Evolutionary conservation across 1,139 yeast species (phyloP), one percentile per base, ranked within the genome.

Genomic region (Nakaseomyces bracarensis): DNA sequence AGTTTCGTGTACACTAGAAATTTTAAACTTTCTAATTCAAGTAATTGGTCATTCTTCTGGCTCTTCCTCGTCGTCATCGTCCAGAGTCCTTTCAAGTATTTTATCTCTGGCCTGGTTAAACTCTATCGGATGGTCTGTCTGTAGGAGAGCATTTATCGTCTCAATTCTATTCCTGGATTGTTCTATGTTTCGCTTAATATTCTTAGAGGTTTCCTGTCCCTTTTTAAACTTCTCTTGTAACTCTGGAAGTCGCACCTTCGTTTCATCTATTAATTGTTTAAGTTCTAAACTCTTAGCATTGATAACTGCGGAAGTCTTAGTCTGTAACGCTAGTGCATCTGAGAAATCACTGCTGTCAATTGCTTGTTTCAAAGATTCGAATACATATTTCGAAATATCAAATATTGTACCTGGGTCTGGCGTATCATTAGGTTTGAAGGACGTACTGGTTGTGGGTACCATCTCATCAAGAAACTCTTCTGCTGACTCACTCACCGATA

Each of bases 271-370:
- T 31, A 59, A 42, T 27, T 52, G 52, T 31, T 53, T 55, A 27
- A 60, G 46, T 39, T 57, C 62, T 25, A 57, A 39, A 41, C 61
- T 57, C 36, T 55, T 57, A 11, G 58, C 49, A 42, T 60, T 60
- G 15, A 60, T 51, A 14, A 51, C 42, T 2, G 61, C 64, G 9
- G 64, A 59, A 1, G 61, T 57, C 43, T 56, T 59, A 18, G 63
- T 51, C 36, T 60, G 64, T 20, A 54, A 40, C 2, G 62, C 51
- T 14, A 59, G 39, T 4, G 62, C 51, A 27, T 56, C 57, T 8
- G 63, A 55, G 34, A 60, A 59, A 44, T 58, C 62, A 3, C 54
- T 53, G n/a, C 54, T 40, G 22, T 58, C 54, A 3, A 58, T 46
- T 2, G 63, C 46, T 21, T 55, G 56, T 15, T 43, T 40, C 26